Conservation (phyloP, 2,329 filamentous ascomycete genomes). For the Diaporthe sp. region DNA sequence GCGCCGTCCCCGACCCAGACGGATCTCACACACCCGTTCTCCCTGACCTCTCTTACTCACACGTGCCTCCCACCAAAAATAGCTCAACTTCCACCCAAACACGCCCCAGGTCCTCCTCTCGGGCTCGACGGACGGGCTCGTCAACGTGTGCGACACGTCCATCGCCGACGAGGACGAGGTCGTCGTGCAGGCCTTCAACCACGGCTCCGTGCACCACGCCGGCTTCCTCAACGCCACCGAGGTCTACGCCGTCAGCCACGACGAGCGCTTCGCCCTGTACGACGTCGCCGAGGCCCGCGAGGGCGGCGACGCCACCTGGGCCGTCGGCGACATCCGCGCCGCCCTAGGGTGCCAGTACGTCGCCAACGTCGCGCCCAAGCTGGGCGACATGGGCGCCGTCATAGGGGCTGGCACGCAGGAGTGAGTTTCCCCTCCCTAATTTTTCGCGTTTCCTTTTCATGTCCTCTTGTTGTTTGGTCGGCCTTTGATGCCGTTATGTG, state of each 20-base stretch:
- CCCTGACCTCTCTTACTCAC: not conserved
- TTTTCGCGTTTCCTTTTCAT: constrained; percentile 49
- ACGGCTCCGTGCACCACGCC: constrained; percentile 80
- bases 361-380: constrained; percentile 73
- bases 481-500: constrained; percentile 38
- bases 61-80: constrained; percentile 38
- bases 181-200: constrained; percentile 83
- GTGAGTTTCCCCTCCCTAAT: constrained; percentile 58
- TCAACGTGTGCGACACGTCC: constrained; percentile 81
- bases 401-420: constrained; percentile 77
- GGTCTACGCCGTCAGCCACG: constrained; percentile 81
- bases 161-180: constrained; percentile 83
- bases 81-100: constrained; percentile 73
- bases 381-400: constrained; percentile 69
- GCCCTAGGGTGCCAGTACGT: constrained; percentile 81
- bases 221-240: constrained; percentile 76
- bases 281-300: constrained; percentile 74
- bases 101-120: constrained; percentile 76
- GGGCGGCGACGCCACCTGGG: constrained; percentile 66
- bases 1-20: not conserved
- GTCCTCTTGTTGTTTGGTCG: constrained; percentile 24
- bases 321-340: constrained; percentile 79
- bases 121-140: constrained; percentile 83
- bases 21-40: not conserved
- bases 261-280: constrained; percentile 83